Percentiles rank a stretch among this genome's conserved stretches.
Evolutionary conservation across 495 filamentous ascomycete species (phyloP).

Genomic region (Corynascus novoguineensis): DNA sequence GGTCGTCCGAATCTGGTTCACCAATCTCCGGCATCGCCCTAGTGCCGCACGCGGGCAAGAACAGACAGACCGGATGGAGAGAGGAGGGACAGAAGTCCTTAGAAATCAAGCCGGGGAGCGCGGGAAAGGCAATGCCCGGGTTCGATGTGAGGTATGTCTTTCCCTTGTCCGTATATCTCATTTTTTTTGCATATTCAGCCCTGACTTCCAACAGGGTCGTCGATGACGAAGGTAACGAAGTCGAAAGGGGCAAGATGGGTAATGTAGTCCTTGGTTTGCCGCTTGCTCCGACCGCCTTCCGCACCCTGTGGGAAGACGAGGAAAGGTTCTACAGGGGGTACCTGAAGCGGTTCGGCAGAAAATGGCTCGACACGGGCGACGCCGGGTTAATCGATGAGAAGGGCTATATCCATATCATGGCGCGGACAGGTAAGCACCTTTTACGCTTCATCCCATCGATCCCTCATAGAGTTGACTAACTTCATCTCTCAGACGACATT

Average conservation of each 20-base stretch:
- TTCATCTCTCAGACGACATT: conserved; percentile 60
- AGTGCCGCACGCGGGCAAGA: conserved; percentile 46
- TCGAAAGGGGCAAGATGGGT: conserved; percentile 68
- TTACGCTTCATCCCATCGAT: not conserved
- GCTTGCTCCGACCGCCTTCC: conserved; percentile 78
- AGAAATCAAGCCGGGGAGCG: conserved; percentile 72
- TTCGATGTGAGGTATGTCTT: conserved; percentile 59
- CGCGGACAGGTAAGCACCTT: conserved; percentile 46
- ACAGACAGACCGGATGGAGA: conserved; percentile 30
- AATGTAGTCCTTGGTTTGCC: conserved; percentile 84
- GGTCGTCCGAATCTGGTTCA: conserved; percentile 87
- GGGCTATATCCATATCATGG: conserved; percentile 83
- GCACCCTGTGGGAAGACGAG: conserved; percentile 76
- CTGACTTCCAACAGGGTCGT: conserved; percentile 49
- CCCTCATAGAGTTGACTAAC: not conserved
- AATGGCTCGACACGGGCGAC: conserved; percentile 87
- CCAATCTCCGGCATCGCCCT: conserved; percentile 81
- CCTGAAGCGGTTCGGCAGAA: conserved; percentile 68
- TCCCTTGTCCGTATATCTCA: not conserved
- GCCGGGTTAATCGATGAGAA: conserved; percentile 77
- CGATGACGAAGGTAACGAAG: conserved; percentile 67
- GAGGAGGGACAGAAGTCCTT: conserved; percentile 26
- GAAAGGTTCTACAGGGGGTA: conserved; percentile 79
- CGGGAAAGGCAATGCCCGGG: conserved; percentile 83
- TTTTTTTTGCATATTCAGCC: not conserved